A percentile compares a stretch with the other conserved stretches of the same genome.
These are phyloP conservation scores for Parietichytrium sp. DNA, from an alignment of 108 stramenopile species.

Conservation along the genomic window DNA sequence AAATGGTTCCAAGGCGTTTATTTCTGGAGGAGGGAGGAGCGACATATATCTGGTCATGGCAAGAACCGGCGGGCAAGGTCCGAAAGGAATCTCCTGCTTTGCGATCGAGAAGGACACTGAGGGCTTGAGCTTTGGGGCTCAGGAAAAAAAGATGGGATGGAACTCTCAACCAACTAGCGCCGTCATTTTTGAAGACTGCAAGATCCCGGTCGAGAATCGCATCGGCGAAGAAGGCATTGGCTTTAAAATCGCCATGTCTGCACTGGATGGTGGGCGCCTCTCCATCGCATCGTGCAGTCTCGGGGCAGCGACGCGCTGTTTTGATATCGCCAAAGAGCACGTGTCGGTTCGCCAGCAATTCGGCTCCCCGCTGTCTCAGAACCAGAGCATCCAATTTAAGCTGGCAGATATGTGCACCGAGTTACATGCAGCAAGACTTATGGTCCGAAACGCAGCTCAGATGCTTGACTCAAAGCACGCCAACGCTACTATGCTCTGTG, in stretches of 20 bases:
- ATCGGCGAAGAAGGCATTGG: conserved; percentile 56
- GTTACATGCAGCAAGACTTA: conserved; percentile 38
- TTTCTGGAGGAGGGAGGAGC: conserved; percentile 51
- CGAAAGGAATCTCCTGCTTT: conserved; percentile 51
- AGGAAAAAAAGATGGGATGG: conserved; percentile 54
- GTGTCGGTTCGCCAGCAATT: conserved; percentile 54
- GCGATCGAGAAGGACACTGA: conserved; percentile 50
- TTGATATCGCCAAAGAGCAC: conserved; percentile 44
- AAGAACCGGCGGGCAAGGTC: conserved; percentile 47
- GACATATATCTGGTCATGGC: conserved; percentile 57
- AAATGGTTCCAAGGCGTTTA: conserved; percentile 55
- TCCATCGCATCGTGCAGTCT: conserved; percentile 50
- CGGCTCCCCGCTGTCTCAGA: conserved; percentile 41
- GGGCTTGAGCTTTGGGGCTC: conserved; percentile 56
- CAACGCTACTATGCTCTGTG: conserved; percentile 45
- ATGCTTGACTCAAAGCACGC: conserved; percentile 53
- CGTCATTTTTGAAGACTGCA: conserved; percentile 46
- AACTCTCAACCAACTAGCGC: conserved; percentile 52
- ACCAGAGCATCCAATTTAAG: conserved; percentile 55
- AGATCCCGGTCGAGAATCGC: conserved; percentile 50
- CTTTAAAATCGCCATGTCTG: conserved; percentile 56
- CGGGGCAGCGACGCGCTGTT: conserved; percentile 48
- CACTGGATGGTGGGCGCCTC: conserved; percentile 53
- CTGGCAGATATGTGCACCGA: conserved; percentile 55
- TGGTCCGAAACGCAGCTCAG: conserved; percentile 49